phyloP scores from a whole-genome alignment of 768 basidiomycete species.

The Mycena leptocephala region DNA sequence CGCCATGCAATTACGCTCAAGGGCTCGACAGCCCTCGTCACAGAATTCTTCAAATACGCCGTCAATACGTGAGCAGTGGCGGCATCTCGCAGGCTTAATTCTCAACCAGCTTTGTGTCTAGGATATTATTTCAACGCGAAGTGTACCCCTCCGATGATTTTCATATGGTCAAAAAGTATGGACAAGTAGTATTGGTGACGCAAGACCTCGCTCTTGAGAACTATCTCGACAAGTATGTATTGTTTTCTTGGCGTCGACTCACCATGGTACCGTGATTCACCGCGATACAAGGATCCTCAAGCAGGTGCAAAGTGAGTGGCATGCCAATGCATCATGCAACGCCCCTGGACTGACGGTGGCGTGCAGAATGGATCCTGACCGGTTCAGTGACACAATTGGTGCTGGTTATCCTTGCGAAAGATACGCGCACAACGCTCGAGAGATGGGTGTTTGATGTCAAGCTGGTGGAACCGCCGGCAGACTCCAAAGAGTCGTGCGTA shows the following conservation, averaged over 20 bases:
- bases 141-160: slow-evolving; percentile 99
- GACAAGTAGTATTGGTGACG: slow-evolving; percentile 94
- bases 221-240: slow-evolving; percentile 85
- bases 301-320: slow-evolving; percentile 89
- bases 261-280: slow-evolving; percentile 17
- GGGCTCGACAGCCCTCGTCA: slow-evolving; percentile 93
- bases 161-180: slow-evolving; percentile 99
- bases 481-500: slow-evolving; percentile 67
- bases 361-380: slow-evolving; percentile 92
- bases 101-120: slow-evolving; percentile 45
- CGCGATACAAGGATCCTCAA: slow-evolving; percentile 79
- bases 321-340: background rate
- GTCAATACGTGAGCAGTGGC: slow-evolving; percentile 83
- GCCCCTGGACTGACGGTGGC: background rate
- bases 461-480: slow-evolving; percentile 77
- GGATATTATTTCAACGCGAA: slow-evolving; percentile 96
- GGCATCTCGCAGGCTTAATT: slow-evolving; percentile 47
- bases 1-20: slow-evolving; percentile 94
- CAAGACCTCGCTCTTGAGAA: slow-evolving; percentile 94
- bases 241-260: slow-evolving; percentile 18
- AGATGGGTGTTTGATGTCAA: slow-evolving; percentile 99
- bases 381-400: slow-evolving; percentile 96
- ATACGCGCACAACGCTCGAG: slow-evolving; percentile 93
- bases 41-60: slow-evolving; percentile 99
- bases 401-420: slow-evolving; percentile 96